These are phyloP conservation scores for Hevea brasiliensis DNA, from an alignment of 345 rosid genomes.

Conservation along the genomic window DNA sequence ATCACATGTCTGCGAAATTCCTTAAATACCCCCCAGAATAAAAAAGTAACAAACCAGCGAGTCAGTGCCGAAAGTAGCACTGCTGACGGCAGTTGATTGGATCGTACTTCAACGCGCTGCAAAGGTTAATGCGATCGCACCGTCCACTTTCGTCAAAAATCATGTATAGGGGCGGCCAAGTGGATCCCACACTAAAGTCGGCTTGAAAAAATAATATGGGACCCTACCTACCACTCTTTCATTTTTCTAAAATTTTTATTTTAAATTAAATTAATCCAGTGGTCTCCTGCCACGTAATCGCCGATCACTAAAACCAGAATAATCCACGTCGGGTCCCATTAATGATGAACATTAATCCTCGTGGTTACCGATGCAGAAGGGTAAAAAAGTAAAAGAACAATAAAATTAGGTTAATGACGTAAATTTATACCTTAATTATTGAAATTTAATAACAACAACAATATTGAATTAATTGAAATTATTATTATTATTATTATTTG, in stretches of 20 bases:
- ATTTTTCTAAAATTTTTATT: too few species aligned
- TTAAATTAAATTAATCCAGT: too few species aligned
- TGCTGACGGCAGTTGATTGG: not conserved
- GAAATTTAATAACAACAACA: too few species aligned
- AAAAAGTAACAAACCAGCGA: not conserved
- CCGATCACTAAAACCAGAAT: not conserved
- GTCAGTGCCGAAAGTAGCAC: not conserved
- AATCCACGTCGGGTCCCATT: not conserved
- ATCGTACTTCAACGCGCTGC: not conserved
- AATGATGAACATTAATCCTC: not conserved
- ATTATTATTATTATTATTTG: too few species aligned
- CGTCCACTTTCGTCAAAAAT: conserved; percentile 14
- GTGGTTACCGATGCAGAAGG: too few species aligned
- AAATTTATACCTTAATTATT: too few species aligned
- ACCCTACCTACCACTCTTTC: not conserved
- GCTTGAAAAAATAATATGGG: not conserved
- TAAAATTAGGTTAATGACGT: too few species aligned
- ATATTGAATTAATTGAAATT: too few species aligned
- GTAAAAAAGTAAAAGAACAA: too few species aligned
- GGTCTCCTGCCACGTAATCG: not conserved
- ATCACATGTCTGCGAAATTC: too few species aligned
- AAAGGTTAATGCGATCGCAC: not conserved
- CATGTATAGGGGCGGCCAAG: conserved; percentile 13
- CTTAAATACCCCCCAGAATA: not conserved
- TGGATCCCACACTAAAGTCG: conserved; percentile 10